Base-by-base conservation (phyloP, 148 eudicot genomes). In the Polygonum maritimum region DNA sequence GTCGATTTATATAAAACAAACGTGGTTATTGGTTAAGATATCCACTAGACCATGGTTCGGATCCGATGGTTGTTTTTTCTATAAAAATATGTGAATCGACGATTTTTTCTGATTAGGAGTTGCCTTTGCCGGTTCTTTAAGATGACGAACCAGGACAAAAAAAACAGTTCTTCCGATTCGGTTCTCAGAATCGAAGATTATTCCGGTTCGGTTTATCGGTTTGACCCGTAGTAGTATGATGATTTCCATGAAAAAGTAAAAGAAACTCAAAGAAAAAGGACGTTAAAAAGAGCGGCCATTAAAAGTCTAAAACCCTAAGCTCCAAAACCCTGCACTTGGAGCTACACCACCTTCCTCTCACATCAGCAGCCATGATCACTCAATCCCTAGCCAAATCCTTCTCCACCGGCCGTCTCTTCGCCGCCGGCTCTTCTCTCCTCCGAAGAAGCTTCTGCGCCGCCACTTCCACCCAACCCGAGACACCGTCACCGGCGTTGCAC, bases 251-350 rank as follows among this genome's bases (percentile, higher is more conserved):
- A 18, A 55, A 55, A 55, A 22, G 2, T 2, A 58, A 26, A 58
- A 58, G 47, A 44, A 44, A 44, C 9, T 44, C 47, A 44, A 7
- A 0, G 35, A 22, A 26, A 19, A 19, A 26, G 26, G 21, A 58
- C 31, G 7, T 1, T 12, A 19, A 7, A n/a, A 21, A 18, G 33
- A 2, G 2, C 3, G 21, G 33, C 33, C 39, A 10, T 62, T 62
- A n/a, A n/a, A n/a, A n/a, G n/a, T n/a, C 44, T 67, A 67, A 67
- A 67, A 67, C 71, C 71, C 71, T 36, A 36, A 67, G 19, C 71
- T 67, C 31, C 31, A 67, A 67, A 67, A 67, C 71, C 71, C 44
- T 13, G 21, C 9, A 18, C 7, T 6, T 33, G 36, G 7, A 35
- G 10, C 5, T 14, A 18, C 31, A 26, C 31, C 31, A 67, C 14